Evolutionary conservation across 106 monocot genomes (phyloP).

Genomic region (Hemerocallis citrina): DNA sequence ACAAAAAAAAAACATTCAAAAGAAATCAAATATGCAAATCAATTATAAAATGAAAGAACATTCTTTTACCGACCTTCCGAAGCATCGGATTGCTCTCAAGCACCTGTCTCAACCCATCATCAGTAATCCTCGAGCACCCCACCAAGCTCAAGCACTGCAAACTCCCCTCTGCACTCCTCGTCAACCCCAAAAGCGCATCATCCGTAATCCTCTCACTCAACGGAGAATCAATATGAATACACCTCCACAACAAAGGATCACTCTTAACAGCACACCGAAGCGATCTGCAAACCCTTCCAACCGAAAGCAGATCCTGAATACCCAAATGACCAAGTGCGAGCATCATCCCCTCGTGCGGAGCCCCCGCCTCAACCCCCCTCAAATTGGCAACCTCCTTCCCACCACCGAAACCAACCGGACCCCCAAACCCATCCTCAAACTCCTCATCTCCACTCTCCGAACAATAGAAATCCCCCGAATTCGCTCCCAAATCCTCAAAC

Average conservation of each 20-base stretch:
- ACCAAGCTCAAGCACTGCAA: constrained; percentile 54
- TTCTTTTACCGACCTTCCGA: constrained; percentile 38
- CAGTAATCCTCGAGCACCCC: constrained; percentile 49
- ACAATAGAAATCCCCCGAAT: not conserved
- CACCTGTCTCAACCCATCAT: constrained; percentile 51
- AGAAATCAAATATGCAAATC: no score
- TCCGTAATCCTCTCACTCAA: constrained; percentile 55
- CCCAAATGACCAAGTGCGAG: constrained; percentile 53
- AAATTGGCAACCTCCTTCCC: not conserved
- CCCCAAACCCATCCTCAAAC: not conserved
- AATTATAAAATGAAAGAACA: not conserved
- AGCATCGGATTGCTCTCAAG: constrained; percentile 50
- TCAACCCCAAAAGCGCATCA: constrained; percentile 33
- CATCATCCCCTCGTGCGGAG: constrained; percentile 40
- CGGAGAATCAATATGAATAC: constrained; percentile 39
- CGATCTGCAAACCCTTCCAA: constrained; percentile 70
- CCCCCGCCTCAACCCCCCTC: not conserved
- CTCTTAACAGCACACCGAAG: constrained; percentile 27
- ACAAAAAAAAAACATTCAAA: no score
- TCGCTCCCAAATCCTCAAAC: constrained; percentile 21
- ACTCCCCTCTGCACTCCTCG: constrained; percentile 40
- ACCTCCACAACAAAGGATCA: constrained; percentile 60
- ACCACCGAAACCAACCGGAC: not conserved
- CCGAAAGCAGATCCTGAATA: constrained; percentile 51
- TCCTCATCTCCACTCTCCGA: not conserved